These are phyloP conservation scores for Sclerotinia sclerotiorum DNA, from an alignment of 2,329 filamentous ascomycete species.

Conservation along the genomic window DNA sequence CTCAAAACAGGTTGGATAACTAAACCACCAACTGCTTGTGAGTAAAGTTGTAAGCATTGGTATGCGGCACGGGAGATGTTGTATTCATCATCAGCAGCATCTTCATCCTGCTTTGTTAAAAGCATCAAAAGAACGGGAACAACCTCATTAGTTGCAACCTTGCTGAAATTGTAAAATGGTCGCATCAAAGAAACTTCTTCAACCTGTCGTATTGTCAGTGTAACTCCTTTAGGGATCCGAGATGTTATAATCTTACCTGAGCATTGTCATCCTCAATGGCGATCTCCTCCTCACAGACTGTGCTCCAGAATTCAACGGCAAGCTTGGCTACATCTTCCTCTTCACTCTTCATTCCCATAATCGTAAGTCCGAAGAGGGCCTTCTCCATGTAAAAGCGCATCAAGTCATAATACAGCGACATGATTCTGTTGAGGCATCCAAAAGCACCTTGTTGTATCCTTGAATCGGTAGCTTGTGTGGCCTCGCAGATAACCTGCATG, in stretches of 20 bases:
- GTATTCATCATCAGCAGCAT: constrained; percentile 95
- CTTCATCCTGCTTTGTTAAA: constrained; percentile 96
- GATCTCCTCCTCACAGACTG: constrained; percentile 98
- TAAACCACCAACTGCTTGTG: constrained; percentile 82
- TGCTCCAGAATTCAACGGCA: constrained; percentile 99
- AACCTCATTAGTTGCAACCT: constrained; percentile 89
- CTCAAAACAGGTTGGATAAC: constrained; percentile 83
- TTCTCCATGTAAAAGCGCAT: constrained; percentile 99
- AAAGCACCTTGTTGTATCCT: constrained; percentile 95
- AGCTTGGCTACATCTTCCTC: constrained; percentile 98
- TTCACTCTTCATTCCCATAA: constrained; percentile 96
- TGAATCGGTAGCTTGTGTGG: constrained; percentile 87
- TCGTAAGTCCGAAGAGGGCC: constrained; percentile 94
- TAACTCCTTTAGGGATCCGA: neutral
- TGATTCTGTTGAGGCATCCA: constrained; percentile 96
- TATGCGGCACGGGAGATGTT: constrained; percentile 94
- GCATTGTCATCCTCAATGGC: constrained; percentile 96
- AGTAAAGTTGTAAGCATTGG: constrained; percentile 93
- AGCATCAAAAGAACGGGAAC: constrained; percentile 86
- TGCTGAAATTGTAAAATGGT: constrained; percentile 93
- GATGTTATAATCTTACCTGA: constrained; percentile 52
- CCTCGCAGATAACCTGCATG: constrained; percentile 99
- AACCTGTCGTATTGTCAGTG: constrained; percentile 28
- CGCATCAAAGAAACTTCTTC: constrained; percentile 59
- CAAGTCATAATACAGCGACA: constrained; percentile 98